Base-by-base conservation (phyloP, 257 asterid species). In the Solanum megistacrolobum region DNA sequence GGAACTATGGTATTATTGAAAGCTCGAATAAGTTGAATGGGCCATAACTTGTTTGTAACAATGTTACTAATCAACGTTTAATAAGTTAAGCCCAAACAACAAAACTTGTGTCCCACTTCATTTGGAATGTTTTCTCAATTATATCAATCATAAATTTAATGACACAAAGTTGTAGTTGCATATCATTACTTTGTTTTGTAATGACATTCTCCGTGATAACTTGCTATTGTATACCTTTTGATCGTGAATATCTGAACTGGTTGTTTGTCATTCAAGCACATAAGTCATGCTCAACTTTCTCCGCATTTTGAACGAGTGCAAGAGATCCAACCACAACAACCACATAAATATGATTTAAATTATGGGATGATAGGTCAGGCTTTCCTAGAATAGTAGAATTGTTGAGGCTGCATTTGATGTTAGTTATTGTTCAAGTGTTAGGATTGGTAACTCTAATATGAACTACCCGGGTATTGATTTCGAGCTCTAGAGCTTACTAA, bases 401-500 rank as follows among this genome's bases (percentile, higher is more conserved):
- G 4, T 52, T 2, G 60, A 52, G 60, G 60, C 21, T 52, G 23
- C 9, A 6, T 16, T 52, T 0, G 3, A 52, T 16, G 60, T 0
- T 52, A 16, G 23, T 16, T 52, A 16, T 55, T 55, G 65, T 55
- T 55, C 4, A 55, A 18, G 4, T 55, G n/a, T 55, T 55, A 55
- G 65, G 65, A 18, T 55, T 0, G 2, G 10, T 0, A 0, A 55
- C 65, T 55, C 65, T 2, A 52, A 18, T 52, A 52, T 52, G n/a
- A 18, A 52, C 7, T 18, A 52, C 0, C 3, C 0, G n/a, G 0
- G 2, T 52, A 0, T 6, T 18, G 2, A 1, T 55, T 55, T 55
- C n/a, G n/a, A 2, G 10, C 4, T 55, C 65, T 55, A 2, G 65
- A 2, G 10, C 1, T 55, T 18, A 55, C 1, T 18, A 55, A 55